Conservation (phyloP, 192 early-diverging fungal genomes). For the Haplosporangium gracile region DNA sequence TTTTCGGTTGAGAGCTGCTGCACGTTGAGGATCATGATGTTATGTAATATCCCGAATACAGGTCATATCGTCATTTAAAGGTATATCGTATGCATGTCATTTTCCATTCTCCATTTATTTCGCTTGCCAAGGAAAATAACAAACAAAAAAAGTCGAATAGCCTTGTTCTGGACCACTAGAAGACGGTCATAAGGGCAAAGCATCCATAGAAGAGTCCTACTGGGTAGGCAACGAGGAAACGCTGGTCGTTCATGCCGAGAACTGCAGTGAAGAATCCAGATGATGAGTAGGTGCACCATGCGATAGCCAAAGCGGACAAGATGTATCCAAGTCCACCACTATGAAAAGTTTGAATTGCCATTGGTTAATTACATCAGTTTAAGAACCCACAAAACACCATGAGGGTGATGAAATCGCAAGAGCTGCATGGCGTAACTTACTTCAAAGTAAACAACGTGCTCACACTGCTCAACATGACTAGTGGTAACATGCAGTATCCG, state of each 20-base stretch:
- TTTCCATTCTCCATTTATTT: neutral
- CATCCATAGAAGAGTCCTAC: slow-evolving; percentile 92
- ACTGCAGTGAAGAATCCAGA: slow-evolving; percentile 96
- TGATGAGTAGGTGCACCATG: slow-evolving; percentile 96
- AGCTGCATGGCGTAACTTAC: slow-evolving; percentile 45
- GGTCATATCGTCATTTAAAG: too few species aligned
- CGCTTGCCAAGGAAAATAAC: neutral
- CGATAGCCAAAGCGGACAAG: slow-evolving; percentile 76
- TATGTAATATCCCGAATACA: neutral
- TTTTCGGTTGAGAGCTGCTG: neutral
- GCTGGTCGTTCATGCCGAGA: slow-evolving; percentile 91
- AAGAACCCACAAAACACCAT: too few species aligned
- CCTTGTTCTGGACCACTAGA: slow-evolving; percentile 59
- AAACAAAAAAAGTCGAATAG: neutral
- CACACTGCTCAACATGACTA: slow-evolving; percentile 90
- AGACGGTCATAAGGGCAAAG: slow-evolving; percentile 94
- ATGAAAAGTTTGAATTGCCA: neutral
- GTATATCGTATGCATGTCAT: neutral
- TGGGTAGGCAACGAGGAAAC: slow-evolving; percentile 95
- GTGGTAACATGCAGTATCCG: slow-evolving; percentile 96
- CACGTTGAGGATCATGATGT: neutral
- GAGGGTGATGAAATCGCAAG: neutral
- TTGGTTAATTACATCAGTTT: neutral
- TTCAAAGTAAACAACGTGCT: slow-evolving; percentile 79
- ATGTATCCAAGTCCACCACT: slow-evolving; percentile 73